Base-by-base conservation (phyloP, 1,284 basidiomycete species). In the Fomitiporia mediterranea region DNA sequence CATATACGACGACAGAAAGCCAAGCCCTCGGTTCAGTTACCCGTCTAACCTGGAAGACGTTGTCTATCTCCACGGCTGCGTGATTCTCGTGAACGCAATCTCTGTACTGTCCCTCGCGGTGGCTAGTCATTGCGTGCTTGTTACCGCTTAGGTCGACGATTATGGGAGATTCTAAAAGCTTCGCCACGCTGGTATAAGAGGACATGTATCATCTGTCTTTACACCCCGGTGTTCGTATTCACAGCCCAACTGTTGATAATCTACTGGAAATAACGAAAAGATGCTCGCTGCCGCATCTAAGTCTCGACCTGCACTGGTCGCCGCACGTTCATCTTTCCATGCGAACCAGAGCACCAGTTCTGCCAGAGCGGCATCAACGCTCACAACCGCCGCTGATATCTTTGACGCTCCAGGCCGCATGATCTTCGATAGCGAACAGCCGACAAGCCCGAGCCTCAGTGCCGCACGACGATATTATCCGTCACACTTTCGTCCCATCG, bases 21-120 rank as follows among this genome's bases (percentile, higher is more conserved):
- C 23, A 27, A 46, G 44, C 9, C 44, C 44, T 46, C 44, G 44
- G 44, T 30, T 25, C n/a, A 30, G 15, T 27, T 13, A 3, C n/a
- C 15, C 25, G 27, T 28, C 15, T 5, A 5, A 15, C 9, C 27
- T 46, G 25, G 25, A 46, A 17, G 25, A 2, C 17, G 7, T 32
- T n/a, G 44, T 46, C 44, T 46, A 46, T 28, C 44, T 46, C 44
- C 44, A 46, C 44, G 44, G 44, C 25, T 28, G 44, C 7, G 44
- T 46, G 27, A 8, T 46, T 46, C 44, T n/a, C 44, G 15, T 46
- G 28, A 28, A 46, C 17, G 3, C 15, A 46, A 15, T n/a, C 8
- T n/a, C 25, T 9, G 17, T 15, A 11, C 5, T 46, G 23, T 4
- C 27, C 25, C 15, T 28, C 15, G 25, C 27, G 30, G 8, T 25